Base-by-base conservation (phyloP, 2,329 filamentous ascomycete genomes). In the Alternaria incomplexa region DNA sequence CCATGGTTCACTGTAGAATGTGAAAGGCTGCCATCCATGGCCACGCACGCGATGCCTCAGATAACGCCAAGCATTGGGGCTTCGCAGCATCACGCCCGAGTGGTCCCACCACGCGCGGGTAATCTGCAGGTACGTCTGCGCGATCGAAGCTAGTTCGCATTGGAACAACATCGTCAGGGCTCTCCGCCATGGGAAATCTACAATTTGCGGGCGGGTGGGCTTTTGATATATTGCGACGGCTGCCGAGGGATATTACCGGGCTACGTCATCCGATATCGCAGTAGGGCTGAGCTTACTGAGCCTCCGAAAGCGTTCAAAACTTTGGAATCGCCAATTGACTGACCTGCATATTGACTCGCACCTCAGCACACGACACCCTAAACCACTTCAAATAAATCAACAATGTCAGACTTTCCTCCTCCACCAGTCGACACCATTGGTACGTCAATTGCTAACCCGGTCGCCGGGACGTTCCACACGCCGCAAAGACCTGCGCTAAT, bases 361-460 rank as follows among this genome's bases (percentile, higher is more conserved):
- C 26, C 40, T 47, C 51, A 59, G 61, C 61, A 60, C 52, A 56
- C 56, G 48, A 55, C 54, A 61, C 30, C 52, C 12, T 12, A 59
- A 20, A 17, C 25, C 40, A 28, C 36, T 52, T 46, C 40, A 23
- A 62, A 22, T 15, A 61, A 40, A 56, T 47, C 51, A 69, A 66
- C 48, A 36, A 80, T 80, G 77, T 69, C 77, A 56, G 71, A 78
- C 48, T 79, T 72, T 77, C 93, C 93, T 69, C 93, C 93, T 28
- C 88, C 91, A 11, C 90, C 92, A 4, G 89, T 92, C 71, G 89
- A 88, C 76, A 91, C 91, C 68, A 95, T 97, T 83, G 87, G 86
- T 87, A 80, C 48, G 80, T 74, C 40, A 54, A 60, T 58, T 53
- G 44, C 51, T 32, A 17, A n/a, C 17, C 30, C 8, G 17, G 32